Base-by-base conservation (phyloP, 208 protist genomes). In the Wallacemonas sp. region DNA sequence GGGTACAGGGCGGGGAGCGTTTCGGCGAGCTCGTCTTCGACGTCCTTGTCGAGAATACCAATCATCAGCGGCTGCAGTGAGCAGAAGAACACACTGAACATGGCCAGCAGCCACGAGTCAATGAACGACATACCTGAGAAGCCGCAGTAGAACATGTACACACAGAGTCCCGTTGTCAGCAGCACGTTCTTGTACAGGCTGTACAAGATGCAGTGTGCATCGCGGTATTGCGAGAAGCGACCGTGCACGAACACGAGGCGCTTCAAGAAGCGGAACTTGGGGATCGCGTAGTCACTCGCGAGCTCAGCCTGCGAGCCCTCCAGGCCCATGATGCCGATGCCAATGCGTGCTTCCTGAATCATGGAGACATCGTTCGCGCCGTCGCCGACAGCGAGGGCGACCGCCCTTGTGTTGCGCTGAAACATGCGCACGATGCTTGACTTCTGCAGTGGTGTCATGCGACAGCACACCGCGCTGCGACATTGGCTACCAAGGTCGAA, bases 121-220 rank as follows among this genome's bases (percentile, higher is more conserved):
- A 93, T 85, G 42, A 95, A 73, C 21, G 84, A 24, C 68, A 85
- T 67, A n/a, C 89, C 95, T 1, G 93, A 95, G 76, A 87, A 98
- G 36, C 77, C 85, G 36, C 64, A 69, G 71, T 79, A 97, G 50
- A 87, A 85, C 48, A 62, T 60, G 69, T 95, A 98, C 34, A 66
- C 79, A 30, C 95, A 83, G 52, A 95, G 79, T 6, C 79, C 71
- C 21, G 93, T 65, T 22, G 85, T 84, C 29, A 99, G 68, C 6
- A 92, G 63, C 15, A 98, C 76, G 65, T 98, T 98, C 75, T 98
- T 98, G 76, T 99, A 99, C 39, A 99, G 95, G 45, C 79, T 96
- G 72, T 95, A 98, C 4, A 96, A 60, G 39, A 99, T 82, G 21
- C 97, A 71, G 53, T 86, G 78, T 17, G 79, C 70, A 22, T 98